phyloP scores from a whole-genome alignment of 495 filamentous ascomycete species.

The Penicillium robsamsonii region DNA sequence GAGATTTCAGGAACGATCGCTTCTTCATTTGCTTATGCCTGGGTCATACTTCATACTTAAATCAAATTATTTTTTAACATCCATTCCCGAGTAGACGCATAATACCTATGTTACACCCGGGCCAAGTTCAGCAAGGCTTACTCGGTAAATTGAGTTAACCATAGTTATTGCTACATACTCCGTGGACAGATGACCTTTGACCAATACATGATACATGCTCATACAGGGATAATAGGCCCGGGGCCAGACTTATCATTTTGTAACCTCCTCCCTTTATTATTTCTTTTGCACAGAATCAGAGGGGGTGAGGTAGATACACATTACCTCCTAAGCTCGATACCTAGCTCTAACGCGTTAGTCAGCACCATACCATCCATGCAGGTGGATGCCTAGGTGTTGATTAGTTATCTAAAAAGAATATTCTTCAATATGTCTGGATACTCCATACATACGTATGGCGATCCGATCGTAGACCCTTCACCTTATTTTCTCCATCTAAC shows the following conservation, averaged over 20 bases:
- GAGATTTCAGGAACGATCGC: neutral
- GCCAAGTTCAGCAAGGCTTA: neutral
- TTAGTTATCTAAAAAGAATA: neutral
- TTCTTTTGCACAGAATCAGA: neutral
- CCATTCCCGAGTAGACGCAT: neutral
- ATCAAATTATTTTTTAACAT: neutral
- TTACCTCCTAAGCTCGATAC: neutral
- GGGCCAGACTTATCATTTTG: neutral
- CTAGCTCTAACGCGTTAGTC: neutral
- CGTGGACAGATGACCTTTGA: neutral
- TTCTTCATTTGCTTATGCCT: neutral
- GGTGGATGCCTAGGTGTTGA: too few species aligned
- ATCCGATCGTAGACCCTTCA: neutral
- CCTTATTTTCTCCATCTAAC: neutral
- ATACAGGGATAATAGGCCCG: neutral
- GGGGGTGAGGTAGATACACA: neutral
- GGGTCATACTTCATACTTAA: neutral
- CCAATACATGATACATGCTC: neutral
- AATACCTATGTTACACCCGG: neutral
- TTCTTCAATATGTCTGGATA: neutral
- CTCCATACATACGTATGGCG: too few species aligned
- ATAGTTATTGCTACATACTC: neutral
- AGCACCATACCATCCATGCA: neutral
- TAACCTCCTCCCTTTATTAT: neutral
- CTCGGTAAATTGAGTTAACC: neutral